Percentiles rank a stretch among this genome's conserved stretches.
phyloP scores from a whole-genome alignment of 225 moss, liverwort and hornwort genomes.

The Straminergon stramineum region DNA sequence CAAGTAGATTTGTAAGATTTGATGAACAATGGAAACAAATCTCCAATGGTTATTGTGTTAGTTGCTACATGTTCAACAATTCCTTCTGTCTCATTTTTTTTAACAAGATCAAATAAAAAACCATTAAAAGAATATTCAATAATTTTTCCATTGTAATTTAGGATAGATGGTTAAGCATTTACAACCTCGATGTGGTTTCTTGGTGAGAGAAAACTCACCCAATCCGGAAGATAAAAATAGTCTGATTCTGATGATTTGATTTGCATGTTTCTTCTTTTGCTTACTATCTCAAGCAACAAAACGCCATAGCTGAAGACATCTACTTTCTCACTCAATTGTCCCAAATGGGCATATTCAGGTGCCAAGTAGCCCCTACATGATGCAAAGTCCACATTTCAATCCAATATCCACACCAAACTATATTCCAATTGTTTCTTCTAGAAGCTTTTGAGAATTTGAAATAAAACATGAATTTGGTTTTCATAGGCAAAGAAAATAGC shows the following conservation, averaged over 20 bases:
- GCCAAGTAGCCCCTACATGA: slow-evolving; percentile 5
- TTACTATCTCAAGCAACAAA: slow-evolving; percentile 1
- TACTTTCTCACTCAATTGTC: slow-evolving; percentile 12
- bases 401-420: too few relatives aligned
- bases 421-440: background rate
- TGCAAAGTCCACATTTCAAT: background rate
- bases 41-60: background rate
- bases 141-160: accelerated
- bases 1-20: background rate
- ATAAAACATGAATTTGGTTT: background rate
- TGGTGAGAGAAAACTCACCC: background rate
- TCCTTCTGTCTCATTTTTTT: accelerated
- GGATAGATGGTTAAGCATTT: too few relatives aligned
- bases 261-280: background rate
- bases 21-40: background rate
- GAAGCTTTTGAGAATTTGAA: background rate
- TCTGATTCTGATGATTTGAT: background rate
- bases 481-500: background rate
- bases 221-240: slow-evolving; percentile 9
- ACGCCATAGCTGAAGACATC: slow-evolving; percentile 16
- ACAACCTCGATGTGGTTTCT: background rate
- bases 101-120: background rate
- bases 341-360: slow-evolving; percentile 19
- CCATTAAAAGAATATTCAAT: background rate
- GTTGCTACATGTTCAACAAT: background rate